A percentile compares a stretch with the other conserved stretches of the same genome.
Evolutionary conservation across 2,329 filamentous ascomycete genomes (phyloP).

Genomic region (Myriosclerotinia duriaeana): DNA sequence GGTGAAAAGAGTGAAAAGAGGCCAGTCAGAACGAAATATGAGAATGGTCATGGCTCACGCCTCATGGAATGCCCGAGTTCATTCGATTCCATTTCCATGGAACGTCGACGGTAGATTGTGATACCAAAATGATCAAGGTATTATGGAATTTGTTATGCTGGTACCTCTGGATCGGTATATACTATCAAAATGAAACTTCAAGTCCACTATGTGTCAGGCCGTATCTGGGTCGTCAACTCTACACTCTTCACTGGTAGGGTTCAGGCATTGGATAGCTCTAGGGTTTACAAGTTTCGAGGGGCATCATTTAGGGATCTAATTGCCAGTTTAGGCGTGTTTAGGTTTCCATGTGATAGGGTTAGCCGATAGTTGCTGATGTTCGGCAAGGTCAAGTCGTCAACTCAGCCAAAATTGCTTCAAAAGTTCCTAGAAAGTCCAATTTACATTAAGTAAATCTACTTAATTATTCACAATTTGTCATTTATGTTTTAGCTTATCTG

Average conservation of each 20-base stretch:
- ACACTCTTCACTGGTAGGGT: too few species aligned
- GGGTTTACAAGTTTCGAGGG: background rate
- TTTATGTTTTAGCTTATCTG: background rate
- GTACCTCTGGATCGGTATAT: background rate
- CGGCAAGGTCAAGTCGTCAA: background rate
- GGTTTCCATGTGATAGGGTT: slow-evolving; percentile 5
- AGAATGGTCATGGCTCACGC: background rate
- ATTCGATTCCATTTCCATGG: background rate
- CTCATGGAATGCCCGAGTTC: background rate
- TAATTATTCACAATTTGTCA: background rate
- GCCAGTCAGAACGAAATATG: background rate
- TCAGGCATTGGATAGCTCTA: background rate
- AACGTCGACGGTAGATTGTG: background rate
- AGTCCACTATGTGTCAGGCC: background rate
- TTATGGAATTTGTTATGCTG: background rate
- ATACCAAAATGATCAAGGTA: background rate
- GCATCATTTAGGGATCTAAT: background rate
- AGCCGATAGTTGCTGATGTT: background rate
- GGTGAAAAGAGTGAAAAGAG: background rate
- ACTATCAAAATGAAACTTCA: slow-evolving; percentile 7
- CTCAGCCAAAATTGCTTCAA: slow-evolving; percentile 4
- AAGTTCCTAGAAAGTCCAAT: slow-evolving; percentile 4
- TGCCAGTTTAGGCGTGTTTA: background rate
- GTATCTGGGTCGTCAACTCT: background rate
- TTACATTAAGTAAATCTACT: background rate